These are phyloP conservation scores for Mucor saturninus DNA, from an alignment of 371 early-diverging fungal species.

Conservation along the genomic window DNA sequence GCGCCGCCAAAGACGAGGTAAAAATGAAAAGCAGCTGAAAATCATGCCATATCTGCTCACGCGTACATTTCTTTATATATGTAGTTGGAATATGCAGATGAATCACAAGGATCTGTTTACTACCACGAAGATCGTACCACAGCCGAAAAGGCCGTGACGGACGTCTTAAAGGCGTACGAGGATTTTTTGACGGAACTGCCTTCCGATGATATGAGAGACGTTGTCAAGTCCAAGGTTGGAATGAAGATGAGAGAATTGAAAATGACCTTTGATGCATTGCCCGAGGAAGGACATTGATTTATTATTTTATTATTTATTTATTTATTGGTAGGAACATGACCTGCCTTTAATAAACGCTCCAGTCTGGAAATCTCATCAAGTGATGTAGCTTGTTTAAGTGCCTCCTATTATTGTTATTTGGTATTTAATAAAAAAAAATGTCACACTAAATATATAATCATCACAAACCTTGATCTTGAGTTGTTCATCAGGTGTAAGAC, in stretches of 20 bases:
- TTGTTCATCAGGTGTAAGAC: conserved; percentile 64
- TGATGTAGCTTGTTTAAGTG: conserved; percentile 76
- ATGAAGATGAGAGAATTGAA: conserved; percentile 48
- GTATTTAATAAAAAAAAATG: background rate
- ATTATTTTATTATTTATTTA: conserved; percentile 7
- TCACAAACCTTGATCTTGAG: conserved; percentile 56
- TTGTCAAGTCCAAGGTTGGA: conserved; percentile 40
- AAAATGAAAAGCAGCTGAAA: background rate
- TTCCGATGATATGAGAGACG: conserved; percentile 39
- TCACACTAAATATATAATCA: background rate
- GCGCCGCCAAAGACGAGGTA: conserved; percentile 47
- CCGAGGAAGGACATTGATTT: conserved; percentile 31
- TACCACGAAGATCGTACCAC: conserved; percentile 44
- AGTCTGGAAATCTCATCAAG: conserved; percentile 79
- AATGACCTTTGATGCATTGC: conserved; percentile 44
- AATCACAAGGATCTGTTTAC: conserved; percentile 48
- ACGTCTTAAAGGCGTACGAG: conserved; percentile 41
- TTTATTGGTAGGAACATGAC: conserved; percentile 50
- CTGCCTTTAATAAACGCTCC: conserved; percentile 71
- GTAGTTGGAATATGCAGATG: conserved; percentile 50
- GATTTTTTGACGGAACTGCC: conserved; percentile 38
- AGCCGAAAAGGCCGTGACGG: conserved; percentile 44
- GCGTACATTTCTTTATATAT: background rate
- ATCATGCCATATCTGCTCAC: background rate
- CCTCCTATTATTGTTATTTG: conserved; percentile 45